Base-by-base conservation (phyloP, 805 yeast species). In the Schwanniomyces occidentalis region DNA sequence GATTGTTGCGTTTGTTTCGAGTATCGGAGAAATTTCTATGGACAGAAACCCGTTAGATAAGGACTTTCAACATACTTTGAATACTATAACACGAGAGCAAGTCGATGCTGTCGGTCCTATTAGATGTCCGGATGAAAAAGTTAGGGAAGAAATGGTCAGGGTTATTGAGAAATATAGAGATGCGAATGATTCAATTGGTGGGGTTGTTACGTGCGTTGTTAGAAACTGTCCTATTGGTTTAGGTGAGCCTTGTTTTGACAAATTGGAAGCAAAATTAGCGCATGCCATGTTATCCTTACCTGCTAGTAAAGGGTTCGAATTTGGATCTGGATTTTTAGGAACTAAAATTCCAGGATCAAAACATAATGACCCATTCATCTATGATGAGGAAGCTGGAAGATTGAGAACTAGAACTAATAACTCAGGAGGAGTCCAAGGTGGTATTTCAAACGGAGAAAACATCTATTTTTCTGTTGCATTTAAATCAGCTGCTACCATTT, bases 281-380 rank as follows among this genome's bases (percentile, higher is more conserved):
- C 99, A 93, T 58, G 98, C 98, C 33, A 93, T 93, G 99, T 69
- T 93, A 45, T 90, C 97, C 2, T 78, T 93, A 44, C 99, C 99
- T 14, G 98, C 99, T 28, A 87, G 98, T 30, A 93, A 93, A 67
- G 99, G 98, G 22, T 93, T 93, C 52, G 99, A 93, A 70, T 81
- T 93, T 52, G 99, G 99, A 35, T 87, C 96, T 19, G 99, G 99
- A 9, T 93, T 93, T 56, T 75, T 76, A 27, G 99, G 99, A 48
- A 85, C 95, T 32, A 71, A 73, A 38, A 78, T 91, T 47, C 91
- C 95, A 32, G 99, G 99, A 16, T 90, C 97, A 9, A 63, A 83
- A 65, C 99, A 93, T 70, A 93, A 93, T 52, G 99, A 93, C 64
- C 74, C 90, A 20, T 93, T 93, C 58, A 69, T 66, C 54, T 73